Evolutionary conservation across 495 filamentous ascomycete species (phyloP), one percentile per base, ranked within the genome.

Genomic region (Saxophila tyrrhenica): DNA sequence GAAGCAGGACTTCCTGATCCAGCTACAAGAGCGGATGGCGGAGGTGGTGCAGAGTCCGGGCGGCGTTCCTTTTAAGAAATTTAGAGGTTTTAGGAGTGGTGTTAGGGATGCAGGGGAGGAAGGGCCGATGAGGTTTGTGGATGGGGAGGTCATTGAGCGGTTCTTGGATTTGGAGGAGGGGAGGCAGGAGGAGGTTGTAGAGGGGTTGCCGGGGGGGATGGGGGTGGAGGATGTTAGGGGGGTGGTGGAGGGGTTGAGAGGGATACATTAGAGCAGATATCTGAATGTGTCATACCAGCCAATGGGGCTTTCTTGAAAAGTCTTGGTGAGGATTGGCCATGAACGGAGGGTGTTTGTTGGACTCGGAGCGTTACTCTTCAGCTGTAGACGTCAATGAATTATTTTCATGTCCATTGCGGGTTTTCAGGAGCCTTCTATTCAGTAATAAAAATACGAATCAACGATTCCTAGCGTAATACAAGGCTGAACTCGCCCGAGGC

Each of bases 71-170:
- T 95, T 94, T 67, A 78, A 78, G 48, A 72, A 72, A 2, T 99
- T 85, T 67, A 79, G 92, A 20, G 85, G 84, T 0, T 94, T 91
- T 69, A 77, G 79, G 44, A 89, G 78, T 21, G 70, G 75, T 29
- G 82, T 84, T 22, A 72, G 85, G 39, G 81, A 83, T 48, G 24
- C 35, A 22, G 54, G 55, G 19, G 78, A 78, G 0, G 81, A 85
- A 2, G 86, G 85, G 52, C 92, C 94, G 0, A 84, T 79, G 57
- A 76, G 92, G 8, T 95, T 97, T 63, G 80, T 97, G 42, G 92
- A 99, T 63, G 92, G 90, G 0, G 92, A 97, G 64, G 70, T 97
- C 48, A 73, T 99, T 23, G 90, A 95, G 68, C 65, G 77, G 41
- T 99, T 96, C 67, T 66, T 97, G 52, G 82, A 87, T 57, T 71